Conservation (phyloP, 805 yeast genomes). For the Candida insectorum region DNA sequence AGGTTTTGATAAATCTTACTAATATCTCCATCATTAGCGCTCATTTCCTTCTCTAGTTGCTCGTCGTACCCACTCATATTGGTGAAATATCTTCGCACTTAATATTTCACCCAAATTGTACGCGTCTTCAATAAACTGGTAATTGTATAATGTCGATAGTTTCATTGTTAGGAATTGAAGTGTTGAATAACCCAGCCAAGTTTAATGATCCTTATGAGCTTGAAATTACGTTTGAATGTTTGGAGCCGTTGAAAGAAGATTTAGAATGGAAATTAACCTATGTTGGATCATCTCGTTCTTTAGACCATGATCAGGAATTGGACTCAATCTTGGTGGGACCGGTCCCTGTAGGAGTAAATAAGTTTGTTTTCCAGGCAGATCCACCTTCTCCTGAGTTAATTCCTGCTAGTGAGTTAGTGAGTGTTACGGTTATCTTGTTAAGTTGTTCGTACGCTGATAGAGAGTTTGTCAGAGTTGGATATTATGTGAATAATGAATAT, state of each 20-base stretch:
- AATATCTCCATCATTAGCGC: constrained; percentile 11
- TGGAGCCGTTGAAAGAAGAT: constrained; percentile 88
- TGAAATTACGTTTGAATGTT: constrained; percentile 95
- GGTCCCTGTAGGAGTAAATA: constrained; percentile 94
- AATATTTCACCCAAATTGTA: too few relatives aligned
- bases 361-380: constrained; percentile 89
- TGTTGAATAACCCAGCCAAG: constrained; percentile 90
- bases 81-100: too few relatives aligned
- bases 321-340: constrained; percentile 98
- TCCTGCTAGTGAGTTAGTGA: constrained; percentile 92
- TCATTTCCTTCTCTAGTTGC: constrained; percentile 10
- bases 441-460: constrained; percentile 92
- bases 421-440: constrained; percentile 89
- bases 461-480: constrained; percentile 96
- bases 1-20: constrained; percentile 8
- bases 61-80: constrained; percentile 4
- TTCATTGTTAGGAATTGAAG: constrained; percentile 85
- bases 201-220: constrained; percentile 93
- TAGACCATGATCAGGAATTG: constrained; percentile 94
- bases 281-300: constrained; percentile 91
- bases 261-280: constrained; percentile 96
- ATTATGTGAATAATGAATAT: constrained; percentile 95
- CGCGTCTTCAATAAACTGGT: too few relatives aligned
- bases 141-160: constrained; percentile 85
- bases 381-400: constrained; percentile 95